phyloP scores from a whole-genome alignment of 305 asterid species.

The Fraxinus sp. region DNA sequence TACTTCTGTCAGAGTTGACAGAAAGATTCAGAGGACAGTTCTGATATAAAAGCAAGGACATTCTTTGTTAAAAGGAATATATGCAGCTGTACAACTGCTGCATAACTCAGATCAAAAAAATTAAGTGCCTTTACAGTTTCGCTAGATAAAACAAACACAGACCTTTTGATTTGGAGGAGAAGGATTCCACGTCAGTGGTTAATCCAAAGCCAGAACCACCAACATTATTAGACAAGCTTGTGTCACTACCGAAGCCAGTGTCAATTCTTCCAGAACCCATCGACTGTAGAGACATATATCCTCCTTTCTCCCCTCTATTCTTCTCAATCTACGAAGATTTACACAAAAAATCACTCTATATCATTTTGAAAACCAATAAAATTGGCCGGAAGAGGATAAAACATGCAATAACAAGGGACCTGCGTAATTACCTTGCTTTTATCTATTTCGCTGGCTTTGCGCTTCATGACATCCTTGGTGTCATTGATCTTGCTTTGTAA shows the following conservation, averaged over 20 bases:
- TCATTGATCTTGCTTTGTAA: constrained; percentile 80
- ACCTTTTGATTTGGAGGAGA: constrained; percentile 62
- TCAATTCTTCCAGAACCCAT: constrained; percentile 57
- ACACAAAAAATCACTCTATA: background rate
- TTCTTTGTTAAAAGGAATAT: background rate
- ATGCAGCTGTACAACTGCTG: background rate
- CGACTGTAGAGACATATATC: constrained; percentile 48
- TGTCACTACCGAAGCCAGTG: constrained; percentile 52
- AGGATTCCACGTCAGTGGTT: constrained; percentile 51
- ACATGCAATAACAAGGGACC: constrained; percentile 8
- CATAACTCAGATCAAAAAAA: background rate
- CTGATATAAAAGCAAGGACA: background rate
- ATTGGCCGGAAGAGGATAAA: constrained; percentile 3
- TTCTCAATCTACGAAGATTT: constrained; percentile 51
- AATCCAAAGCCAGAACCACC: constrained; percentile 60
- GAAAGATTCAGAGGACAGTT: constrained; percentile 10
- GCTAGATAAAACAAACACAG: constrained; percentile 16
- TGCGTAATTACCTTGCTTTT: constrained; percentile 65
- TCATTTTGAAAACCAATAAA: constrained; percentile 9
- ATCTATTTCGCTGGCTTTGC: constrained; percentile 82
- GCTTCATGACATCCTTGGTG: constrained; percentile 81
- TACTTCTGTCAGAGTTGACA: background rate
- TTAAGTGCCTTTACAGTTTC: background rate
- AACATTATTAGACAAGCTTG: constrained; percentile 21
- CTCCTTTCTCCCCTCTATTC: constrained; percentile 58